Conservation (phyloP, 805 yeast species). For the Saccharomycopsis selenospora region DNA sequence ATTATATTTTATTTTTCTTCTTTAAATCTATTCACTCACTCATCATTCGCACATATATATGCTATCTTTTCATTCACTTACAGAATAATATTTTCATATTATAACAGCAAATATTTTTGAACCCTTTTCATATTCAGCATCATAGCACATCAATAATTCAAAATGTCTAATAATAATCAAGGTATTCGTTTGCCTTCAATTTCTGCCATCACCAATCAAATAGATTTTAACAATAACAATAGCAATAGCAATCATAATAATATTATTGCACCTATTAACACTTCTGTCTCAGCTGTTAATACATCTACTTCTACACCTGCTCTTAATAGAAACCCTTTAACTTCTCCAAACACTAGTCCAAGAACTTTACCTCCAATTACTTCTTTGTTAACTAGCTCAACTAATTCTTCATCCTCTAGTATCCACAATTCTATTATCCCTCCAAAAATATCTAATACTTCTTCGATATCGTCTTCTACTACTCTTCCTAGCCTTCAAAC, state of each 20-base stretch:
- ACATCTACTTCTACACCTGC: slow-evolving; percentile 2
- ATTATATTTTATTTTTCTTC: too few species aligned
- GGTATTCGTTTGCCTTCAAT: slow-evolving; percentile 18
- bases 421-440: too few species aligned
- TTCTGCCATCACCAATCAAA: slow-evolving; percentile 10
- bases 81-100: too few species aligned
- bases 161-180: slow-evolving; percentile 1
- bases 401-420: too few species aligned
- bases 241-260: too few species aligned
- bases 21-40: too few species aligned
- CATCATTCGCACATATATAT: too few species aligned
- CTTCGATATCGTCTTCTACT: neutral
- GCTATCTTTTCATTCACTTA: too few species aligned
- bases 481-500: neutral
- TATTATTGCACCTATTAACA: neutral
- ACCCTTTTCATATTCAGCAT: too few species aligned
- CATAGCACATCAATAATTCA: too few species aligned
- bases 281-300: neutral
- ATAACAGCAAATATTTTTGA: too few species aligned
- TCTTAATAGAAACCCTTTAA: neutral
- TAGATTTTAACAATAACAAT: slow-evolving; percentile 11
- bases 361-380: slow-evolving; percentile 14
- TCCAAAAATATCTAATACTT: too few species aligned
- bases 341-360: slow-evolving; percentile 4
- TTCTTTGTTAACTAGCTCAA: slow-evolving; percentile 5